Conservation (phyloP, 768 basidiomycete species). For the Amanita molliuscula region DNA sequence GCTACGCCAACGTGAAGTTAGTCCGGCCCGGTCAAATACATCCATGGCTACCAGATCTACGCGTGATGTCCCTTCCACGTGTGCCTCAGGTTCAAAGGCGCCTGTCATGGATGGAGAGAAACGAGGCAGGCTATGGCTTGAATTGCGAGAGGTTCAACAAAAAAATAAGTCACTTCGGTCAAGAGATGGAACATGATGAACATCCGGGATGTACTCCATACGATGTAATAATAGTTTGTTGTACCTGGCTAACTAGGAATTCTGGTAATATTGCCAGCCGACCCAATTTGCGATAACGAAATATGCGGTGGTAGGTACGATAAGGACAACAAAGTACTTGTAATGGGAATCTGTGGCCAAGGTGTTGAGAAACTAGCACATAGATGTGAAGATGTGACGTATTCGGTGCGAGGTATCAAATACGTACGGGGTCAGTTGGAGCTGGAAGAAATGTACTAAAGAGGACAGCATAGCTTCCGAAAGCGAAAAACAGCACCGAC, state of each 20-base stretch:
- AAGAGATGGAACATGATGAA: constrained; percentile 17
- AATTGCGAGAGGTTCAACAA: constrained; percentile 39
- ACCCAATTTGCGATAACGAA: constrained; percentile 99
- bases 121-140: constrained; percentile 43
- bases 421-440: constrained; percentile 40
- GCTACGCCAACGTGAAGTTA: not conserved
- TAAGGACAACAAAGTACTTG: constrained; percentile 75
- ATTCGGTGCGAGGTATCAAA: not conserved
- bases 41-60: not conserved
- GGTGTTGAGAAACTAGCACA: constrained; percentile 45
- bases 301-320: constrained; percentile 75
- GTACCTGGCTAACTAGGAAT: constrained; percentile 40
- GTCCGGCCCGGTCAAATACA: constrained; percentile 4
- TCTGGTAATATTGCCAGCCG: constrained; percentile 95
- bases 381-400: not conserved
- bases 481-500: constrained; percentile 41
- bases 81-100: constrained; percentile 9
- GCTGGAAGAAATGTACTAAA: constrained; percentile 54
- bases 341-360: constrained; percentile 74
- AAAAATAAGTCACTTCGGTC: constrained; percentile 36
- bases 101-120: constrained; percentile 20
- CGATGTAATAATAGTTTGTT: constrained; percentile 2
- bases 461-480: constrained; percentile 54
- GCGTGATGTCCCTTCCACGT: constrained; percentile 8
- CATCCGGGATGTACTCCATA: no score